Conservation (phyloP, 495 filamentous ascomycete species). For the Aspergillus saccharolyticus region DNA sequence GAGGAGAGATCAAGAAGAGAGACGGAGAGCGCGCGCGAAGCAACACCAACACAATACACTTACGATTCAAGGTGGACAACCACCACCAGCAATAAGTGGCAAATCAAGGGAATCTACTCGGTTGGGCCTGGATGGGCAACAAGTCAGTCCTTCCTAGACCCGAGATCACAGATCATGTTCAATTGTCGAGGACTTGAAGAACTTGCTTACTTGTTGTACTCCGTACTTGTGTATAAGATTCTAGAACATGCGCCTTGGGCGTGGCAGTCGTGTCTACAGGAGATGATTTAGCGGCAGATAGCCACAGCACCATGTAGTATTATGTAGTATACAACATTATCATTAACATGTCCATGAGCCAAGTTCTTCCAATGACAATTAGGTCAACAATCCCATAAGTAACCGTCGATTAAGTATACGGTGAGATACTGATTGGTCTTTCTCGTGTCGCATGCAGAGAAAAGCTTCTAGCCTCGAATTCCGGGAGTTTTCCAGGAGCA, state of each 20-base stretch:
- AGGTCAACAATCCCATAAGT: too few species aligned
- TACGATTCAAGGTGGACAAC: neutral
- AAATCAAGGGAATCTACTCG: conserved; percentile 9
- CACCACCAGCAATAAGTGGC: conserved; percentile 12
- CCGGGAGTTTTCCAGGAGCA: neutral
- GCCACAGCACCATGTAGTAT: neutral
- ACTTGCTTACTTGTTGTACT: neutral
- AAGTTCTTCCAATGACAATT: too few species aligned
- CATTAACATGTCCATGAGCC: too few species aligned
- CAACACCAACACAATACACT: too few species aligned
- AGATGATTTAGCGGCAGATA: neutral
- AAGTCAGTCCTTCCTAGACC: neutral
- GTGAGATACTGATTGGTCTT: neutral
- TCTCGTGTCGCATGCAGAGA: neutral
- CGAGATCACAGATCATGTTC: neutral
- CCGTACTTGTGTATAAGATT: neutral
- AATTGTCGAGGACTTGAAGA: neutral
- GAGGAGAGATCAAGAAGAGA: neutral
- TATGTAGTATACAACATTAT: neutral
- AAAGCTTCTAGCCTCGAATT: neutral
- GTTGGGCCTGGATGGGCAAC: neutral
- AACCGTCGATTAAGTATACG: neutral
- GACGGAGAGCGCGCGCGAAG: neutral
- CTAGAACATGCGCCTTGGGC: neutral
- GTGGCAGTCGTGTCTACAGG: neutral